Evolutionary conservation across 2,329 filamentous ascomycete genomes (phyloP), one percentile per base, ranked within the genome.

Genomic region (Simplicillium aogashimaense): DNA sequence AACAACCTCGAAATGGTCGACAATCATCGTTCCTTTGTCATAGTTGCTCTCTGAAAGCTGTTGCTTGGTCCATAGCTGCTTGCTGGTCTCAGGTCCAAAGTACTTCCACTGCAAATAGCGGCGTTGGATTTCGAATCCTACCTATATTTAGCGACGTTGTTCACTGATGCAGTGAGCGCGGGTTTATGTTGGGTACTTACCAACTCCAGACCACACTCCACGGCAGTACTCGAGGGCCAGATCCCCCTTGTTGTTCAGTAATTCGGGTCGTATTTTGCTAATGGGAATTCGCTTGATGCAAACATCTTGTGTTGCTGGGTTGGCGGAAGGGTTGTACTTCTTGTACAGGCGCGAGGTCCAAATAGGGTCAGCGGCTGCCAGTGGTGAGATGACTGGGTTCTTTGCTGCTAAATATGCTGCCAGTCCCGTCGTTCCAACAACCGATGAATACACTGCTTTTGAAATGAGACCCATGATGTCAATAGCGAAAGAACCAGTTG

Each of bases 1-100:
- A 1, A 86, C 63, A 0, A 86, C 79, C 55, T 85, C 78, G 52
- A 86, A 86, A 57, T 86, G 81, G 53, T 86, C 79, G 3, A 76
- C 82, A 42, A 86, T 72, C 32, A 66, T 54, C 1, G 81, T 82
- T 29, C 81, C 81, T 31, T 70, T 65, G 15, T 78, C 70, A 53
- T 85, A 86, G 9, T 49, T 66, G 42, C 66, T 76, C n/a, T 59
- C 49, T 6, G 66, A 55, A 2, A 86, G 69, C 38, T 79, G 67
- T 10, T 68, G 58, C 3, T 56, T 61, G 3, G 70, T 67, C 78
- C 81, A 86, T 2, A 85, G 69, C 46, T 84, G 76, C 36, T 64
- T 52, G 2, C 68, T 63, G 0, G 78, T 82, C 31, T 72, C 65
- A 8, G 74, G 67, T 3, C 58, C 58, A 38, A 72, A 63, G 54